phyloP scores from a whole-genome alignment of 805 yeast genomes.

The Lipomyces oligophaga region DNA sequence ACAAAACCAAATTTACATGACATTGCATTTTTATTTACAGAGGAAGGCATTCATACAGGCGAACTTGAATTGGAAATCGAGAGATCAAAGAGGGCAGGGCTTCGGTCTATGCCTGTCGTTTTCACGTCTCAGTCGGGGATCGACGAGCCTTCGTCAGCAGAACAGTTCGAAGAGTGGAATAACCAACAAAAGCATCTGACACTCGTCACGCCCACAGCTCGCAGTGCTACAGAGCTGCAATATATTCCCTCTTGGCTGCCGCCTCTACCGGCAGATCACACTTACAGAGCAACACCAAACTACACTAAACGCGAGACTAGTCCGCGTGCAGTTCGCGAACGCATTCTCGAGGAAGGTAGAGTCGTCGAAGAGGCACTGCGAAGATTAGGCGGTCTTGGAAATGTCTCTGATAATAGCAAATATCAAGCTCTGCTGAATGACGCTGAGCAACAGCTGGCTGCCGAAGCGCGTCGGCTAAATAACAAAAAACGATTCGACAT shows the following conservation, averaged over 20 bases:
- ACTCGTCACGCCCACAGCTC: constrained; percentile 24
- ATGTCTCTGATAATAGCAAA: background rate
- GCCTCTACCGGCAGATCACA: constrained; percentile 87
- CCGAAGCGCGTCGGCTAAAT: background rate
- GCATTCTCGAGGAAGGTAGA: constrained; percentile 74
- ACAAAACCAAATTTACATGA: constrained; percentile 37
- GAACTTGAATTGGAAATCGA: constrained; percentile 35
- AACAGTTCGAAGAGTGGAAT: constrained; percentile 3
- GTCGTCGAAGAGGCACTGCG: constrained; percentile 75
- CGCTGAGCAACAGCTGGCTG: constrained; percentile 2
- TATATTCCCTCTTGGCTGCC: constrained; percentile 79
- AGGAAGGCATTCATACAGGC: constrained; percentile 33
- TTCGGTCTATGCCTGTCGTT: too few relatives aligned
- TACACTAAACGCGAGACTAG: constrained; percentile 61
- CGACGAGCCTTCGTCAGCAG: constrained; percentile 1
- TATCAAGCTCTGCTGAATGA: constrained; percentile 1
- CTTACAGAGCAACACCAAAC: constrained; percentile 73
- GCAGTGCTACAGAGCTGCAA: constrained; percentile 33
- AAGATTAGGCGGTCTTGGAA: constrained; percentile 43
- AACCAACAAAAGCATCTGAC: constrained; percentile 12
- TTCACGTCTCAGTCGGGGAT: constrained; percentile 3
- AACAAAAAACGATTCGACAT: constrained; percentile 14
- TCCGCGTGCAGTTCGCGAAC: constrained; percentile 65
- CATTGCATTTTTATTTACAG: constrained; percentile 34
- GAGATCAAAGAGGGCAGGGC: constrained; percentile 16